Percentiles rank a stretch among this genome's conserved stretches.
Conservation (phyloP, 352 stramenopile genomes). For the Thalassiosira livingstoniorum region DNA sequence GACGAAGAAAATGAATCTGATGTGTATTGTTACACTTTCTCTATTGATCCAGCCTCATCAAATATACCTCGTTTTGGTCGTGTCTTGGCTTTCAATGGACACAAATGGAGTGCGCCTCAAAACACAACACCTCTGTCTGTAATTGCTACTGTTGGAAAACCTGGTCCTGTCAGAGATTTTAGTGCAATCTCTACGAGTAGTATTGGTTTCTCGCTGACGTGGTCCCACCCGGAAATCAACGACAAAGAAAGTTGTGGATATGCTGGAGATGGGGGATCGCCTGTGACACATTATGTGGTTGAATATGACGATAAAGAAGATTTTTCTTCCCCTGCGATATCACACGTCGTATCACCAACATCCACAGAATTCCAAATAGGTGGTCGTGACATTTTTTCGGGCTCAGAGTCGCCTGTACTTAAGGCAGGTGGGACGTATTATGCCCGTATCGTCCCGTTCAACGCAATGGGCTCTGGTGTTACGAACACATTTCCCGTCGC, state of each 20-base stretch:
- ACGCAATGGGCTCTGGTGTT: constrained; percentile 62
- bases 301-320: constrained; percentile 90
- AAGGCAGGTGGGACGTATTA: constrained; percentile 87
- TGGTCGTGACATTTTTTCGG: constrained; percentile 92
- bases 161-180: constrained; percentile 63
- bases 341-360: constrained; percentile 73
- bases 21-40: constrained; percentile 93
- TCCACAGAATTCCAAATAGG: constrained; percentile 91
- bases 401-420: constrained; percentile 89
- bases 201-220: constrained; percentile 92
- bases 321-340: constrained; percentile 86
- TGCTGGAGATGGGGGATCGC: constrained; percentile 87
- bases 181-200: constrained; percentile 86
- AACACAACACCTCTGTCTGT: constrained; percentile 73
- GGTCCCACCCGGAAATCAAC: constrained; percentile 86
- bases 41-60: constrained; percentile 75
- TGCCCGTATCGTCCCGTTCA: constrained; percentile 86
- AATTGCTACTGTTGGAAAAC: constrained; percentile 82
- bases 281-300: constrained; percentile 91
- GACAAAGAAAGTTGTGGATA: constrained; percentile 83
- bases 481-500: constrained; percentile 46
- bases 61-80: constrained; percentile 88
- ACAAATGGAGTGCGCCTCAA: constrained; percentile 83
- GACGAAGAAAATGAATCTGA: constrained; percentile 25
- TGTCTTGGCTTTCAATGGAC: constrained; percentile 92